phyloP scores from a whole-genome alignment of 2,329 filamentous ascomycete species.

The Sphaerulina musiva region DNA sequence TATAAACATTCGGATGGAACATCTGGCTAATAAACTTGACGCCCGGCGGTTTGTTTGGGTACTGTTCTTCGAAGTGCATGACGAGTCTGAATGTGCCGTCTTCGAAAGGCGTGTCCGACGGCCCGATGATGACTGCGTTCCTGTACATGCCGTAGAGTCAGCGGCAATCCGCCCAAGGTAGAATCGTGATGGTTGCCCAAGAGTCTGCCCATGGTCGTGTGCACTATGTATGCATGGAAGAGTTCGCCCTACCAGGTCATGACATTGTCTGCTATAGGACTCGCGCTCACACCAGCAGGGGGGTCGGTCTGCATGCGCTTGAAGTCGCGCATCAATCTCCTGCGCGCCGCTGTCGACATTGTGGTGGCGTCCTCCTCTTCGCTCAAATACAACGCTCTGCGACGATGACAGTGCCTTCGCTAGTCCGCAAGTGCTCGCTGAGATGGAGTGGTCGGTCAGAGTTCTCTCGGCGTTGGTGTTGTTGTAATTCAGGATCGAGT shows the following conservation, averaged over 20 bases:
- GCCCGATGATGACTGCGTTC: conserved; percentile 98
- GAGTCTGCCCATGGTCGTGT: neutral
- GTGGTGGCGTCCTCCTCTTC: conserved; percentile 22
- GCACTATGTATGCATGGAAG: neutral
- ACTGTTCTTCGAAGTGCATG: conserved; percentile 99
- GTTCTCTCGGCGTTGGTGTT: no score
- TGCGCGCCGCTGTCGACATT: conserved; percentile 91
- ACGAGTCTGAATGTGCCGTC: conserved; percentile 96
- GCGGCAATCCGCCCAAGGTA: neutral
- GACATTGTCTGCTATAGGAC: conserved; percentile 90
- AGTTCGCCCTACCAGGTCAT: conserved; percentile 72
- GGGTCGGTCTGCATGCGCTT: conserved; percentile 99
- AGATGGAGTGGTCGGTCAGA: no score
- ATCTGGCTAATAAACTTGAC: conserved; percentile 99
- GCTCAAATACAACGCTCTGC: no score
- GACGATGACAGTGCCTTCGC: no score
- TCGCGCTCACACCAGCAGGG: conserved; percentile 91
- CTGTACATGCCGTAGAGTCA: conserved; percentile 43
- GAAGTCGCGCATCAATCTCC: conserved; percentile 98
- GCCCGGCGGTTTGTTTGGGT: conserved; percentile 93
- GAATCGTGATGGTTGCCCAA: neutral
- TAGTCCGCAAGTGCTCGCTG: no score
- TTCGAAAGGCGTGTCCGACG: conserved; percentile 94
- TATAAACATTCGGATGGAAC: conserved; percentile 99
- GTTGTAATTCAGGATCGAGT: no score